Conservation (phyloP, 140 eudicot genomes). For the Erigeron philadelphicus region DNA sequence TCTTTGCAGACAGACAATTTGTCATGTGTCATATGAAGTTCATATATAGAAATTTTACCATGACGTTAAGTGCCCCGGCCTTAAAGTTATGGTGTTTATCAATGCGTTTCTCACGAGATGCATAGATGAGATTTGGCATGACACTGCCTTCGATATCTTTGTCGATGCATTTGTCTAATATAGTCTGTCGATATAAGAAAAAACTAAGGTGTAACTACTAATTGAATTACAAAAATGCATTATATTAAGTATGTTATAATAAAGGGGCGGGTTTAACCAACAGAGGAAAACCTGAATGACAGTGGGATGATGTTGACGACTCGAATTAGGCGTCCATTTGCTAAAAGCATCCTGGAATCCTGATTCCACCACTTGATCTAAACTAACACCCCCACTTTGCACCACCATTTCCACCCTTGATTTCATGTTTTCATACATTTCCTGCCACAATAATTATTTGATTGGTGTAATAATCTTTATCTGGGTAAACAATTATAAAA, state of each 20-base stretch:
- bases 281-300: slow-evolving; percentile 41
- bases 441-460: slow-evolving; percentile 23
- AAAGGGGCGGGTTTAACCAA: no score
- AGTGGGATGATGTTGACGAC: slow-evolving; percentile 50
- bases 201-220: no score
- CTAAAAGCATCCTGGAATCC: slow-evolving; percentile 24
- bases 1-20: no score
- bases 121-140: slow-evolving; percentile 60
- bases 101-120: slow-evolving; percentile 51
- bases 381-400: slow-evolving; percentile 26
- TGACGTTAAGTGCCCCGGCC: slow-evolving; percentile 68
- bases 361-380: slow-evolving; percentile 26
- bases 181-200: slow-evolving; percentile 21
- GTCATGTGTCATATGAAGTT: not conserved
- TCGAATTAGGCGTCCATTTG: slow-evolving; percentile 47
- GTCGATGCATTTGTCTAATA: slow-evolving; percentile 30
- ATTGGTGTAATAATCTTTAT: no score
- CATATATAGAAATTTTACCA: slow-evolving; percentile 28
- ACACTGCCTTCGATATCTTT: slow-evolving; percentile 31
- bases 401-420: slow-evolving; percentile 40
- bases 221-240: no score
- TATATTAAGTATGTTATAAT: no score
- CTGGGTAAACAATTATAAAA: no score
- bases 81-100: slow-evolving; percentile 46
- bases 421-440: slow-evolving; percentile 56